Base-by-base conservation (phyloP, 202 grass and related monocot species). In the Elaeis oleifera region DNA sequence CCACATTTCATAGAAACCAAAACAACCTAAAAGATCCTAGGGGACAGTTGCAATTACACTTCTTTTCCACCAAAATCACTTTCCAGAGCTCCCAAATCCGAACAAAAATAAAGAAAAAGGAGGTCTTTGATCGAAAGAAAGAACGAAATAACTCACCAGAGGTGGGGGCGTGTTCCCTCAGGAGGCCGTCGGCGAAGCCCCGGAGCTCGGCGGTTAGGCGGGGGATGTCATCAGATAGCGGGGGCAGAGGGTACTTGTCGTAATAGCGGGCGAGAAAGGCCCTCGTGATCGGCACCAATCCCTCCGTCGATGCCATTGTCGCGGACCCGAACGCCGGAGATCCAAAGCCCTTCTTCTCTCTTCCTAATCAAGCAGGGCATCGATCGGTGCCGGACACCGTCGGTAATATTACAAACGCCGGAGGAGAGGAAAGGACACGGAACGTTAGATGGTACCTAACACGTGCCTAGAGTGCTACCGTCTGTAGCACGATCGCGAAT, bases 271-370 rank as follows among this genome's bases (percentile, higher is more conserved):
- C 85, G 50, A 97, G 80, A 69, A 75, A 92, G 6, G 80, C 82
- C 77, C 94, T 79, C 28, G 94, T 97, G 71, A 97, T 97, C 36
- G 94, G 94, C n/a, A 92, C 88, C 25, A 97, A 56, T 8, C 88
- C 88, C 44, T 92, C 76, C 23, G 69, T 69, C 48, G 69, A 81
- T 5, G 88, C 68, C 94, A 97, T 97, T 51, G 75, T 50, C 48
- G 8, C 32, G 23, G 58, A 13, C 25, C 36, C 36, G 36, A 44
- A 13, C 6, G 36, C 36, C 36, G 36, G 36, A 44, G 9, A 13
- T 44, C 11, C 11, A 14, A 44, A 44, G 8, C 8, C 2, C 36
- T 44, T 14, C 36, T 44, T 13, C 36, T 44, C 36, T 44, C 9
- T 13, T 44, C 36, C 36, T 39, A 11, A 39, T 39, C 36, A 1